Percentiles rank a stretch among this genome's conserved stretches.
phyloP scores from a whole-genome alignment of 371 early-diverging fungal species.

The Mortierella sp. region DNA sequence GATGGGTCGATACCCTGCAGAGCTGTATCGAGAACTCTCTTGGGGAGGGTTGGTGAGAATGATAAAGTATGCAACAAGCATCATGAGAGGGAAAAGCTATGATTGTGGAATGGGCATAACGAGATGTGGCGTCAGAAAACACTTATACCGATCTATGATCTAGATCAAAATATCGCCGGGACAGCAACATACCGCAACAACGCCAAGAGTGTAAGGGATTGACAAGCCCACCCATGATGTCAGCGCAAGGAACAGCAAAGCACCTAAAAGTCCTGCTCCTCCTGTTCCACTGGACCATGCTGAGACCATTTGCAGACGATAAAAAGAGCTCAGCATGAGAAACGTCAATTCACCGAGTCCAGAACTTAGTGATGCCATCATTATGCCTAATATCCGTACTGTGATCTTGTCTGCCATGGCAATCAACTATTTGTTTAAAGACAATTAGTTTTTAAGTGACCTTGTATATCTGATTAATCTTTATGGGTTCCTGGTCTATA shows the following conservation, averaged over 20 bases:
- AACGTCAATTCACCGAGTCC: slow-evolving; percentile 64
- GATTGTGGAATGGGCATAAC: neutral
- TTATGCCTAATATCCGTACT: slow-evolving; percentile 55
- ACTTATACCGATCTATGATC: neutral
- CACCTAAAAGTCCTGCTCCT: slow-evolving; percentile 61
- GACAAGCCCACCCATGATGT: slow-evolving; percentile 60
- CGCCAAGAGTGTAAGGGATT: slow-evolving; percentile 34
- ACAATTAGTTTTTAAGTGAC: neutral
- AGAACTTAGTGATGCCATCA: slow-evolving; percentile 61
- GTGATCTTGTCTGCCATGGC: slow-evolving; percentile 38
- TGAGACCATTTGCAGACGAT: slow-evolving; percentile 53
- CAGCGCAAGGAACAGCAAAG: slow-evolving; percentile 58
- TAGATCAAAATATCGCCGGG: neutral
- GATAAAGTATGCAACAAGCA: slow-evolving; percentile 44
- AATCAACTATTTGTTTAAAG: slow-evolving; percentile 31
- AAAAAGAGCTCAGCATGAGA: slow-evolving; percentile 61
- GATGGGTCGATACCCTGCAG: slow-evolving; percentile 28
- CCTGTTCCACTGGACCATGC: slow-evolving; percentile 65
- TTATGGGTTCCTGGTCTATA: neutral
- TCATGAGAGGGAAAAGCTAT: slow-evolving; percentile 39
- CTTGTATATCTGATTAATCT: neutral
- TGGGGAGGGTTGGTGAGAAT: slow-evolving; percentile 29
- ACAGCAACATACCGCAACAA: slow-evolving; percentile 37
- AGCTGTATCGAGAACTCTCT: slow-evolving; percentile 1
- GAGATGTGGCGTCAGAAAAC: neutral